Conservation (phyloP, 129 eudicot species). For the Artemisia argyi region DNA sequence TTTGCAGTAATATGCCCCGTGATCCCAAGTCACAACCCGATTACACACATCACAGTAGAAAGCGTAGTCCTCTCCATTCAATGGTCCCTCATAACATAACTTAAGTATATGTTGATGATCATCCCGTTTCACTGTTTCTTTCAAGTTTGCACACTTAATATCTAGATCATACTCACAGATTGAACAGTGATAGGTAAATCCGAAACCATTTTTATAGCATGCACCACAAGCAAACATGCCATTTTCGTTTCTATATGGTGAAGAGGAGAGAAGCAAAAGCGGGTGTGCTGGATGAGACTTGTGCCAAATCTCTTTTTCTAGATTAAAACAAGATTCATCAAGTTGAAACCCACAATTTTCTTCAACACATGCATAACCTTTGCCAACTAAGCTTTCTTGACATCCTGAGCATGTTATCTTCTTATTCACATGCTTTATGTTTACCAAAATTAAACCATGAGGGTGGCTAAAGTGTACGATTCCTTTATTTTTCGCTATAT, state of each 20-base stretch:
- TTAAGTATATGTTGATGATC: slow-evolving; percentile 20
- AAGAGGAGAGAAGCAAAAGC: slow-evolving; percentile 24
- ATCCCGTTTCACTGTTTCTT: too few species aligned
- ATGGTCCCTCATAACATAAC: slow-evolving; percentile 26
- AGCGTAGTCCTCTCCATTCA: slow-evolving; percentile 16
- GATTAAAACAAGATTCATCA: too few species aligned
- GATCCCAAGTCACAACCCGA: slow-evolving; percentile 19
- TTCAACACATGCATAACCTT: too few species aligned
- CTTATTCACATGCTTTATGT: slow-evolving; percentile 33
- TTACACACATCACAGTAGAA: slow-evolving; percentile 36
- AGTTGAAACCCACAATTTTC: too few species aligned
- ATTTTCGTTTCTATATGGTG: slow-evolving; percentile 8
- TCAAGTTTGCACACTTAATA: too few species aligned
- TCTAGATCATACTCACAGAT: slow-evolving; percentile 39
- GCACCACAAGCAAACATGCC: slow-evolving; percentile 46
- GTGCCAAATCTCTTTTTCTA: slow-evolving; percentile 36
- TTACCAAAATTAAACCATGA: slow-evolving; percentile 39
- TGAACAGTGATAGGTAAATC: too few species aligned
- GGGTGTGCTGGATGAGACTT: slow-evolving; percentile 54
- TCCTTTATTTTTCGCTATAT: slow-evolving; percentile 4
- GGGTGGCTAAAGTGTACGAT: slow-evolving; percentile 53
- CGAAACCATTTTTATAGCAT: neutral
- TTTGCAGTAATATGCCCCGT: slow-evolving; percentile 36
- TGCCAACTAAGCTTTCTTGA: slow-evolving; percentile 28
- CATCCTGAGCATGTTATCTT: slow-evolving; percentile 47